Base-by-base conservation (phyloP, 176 grass and related monocot genomes). In the Aegilops sharonensis region DNA sequence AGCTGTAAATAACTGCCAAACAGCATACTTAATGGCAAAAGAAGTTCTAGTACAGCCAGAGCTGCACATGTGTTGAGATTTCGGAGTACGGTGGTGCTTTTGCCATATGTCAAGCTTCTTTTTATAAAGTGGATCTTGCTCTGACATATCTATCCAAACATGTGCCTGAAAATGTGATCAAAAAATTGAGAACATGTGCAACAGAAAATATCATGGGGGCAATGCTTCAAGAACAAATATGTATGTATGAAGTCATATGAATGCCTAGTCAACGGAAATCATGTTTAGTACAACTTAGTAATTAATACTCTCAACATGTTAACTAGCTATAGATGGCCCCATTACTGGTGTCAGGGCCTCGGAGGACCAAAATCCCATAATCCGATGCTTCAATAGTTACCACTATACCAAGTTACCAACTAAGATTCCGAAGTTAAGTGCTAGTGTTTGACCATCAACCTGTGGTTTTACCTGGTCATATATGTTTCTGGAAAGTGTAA, bases 21-120 rank as follows among this genome's bases (percentile, higher is more conserved):
- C 37, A 52, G 79, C 92, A 54, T 92, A 98, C 95, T 95, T 98
- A 77, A 98, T 81, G 36, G 78, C 47, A 83, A 94, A 92, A 82
- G 34, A 83, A 66, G 54, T 25, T 85, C 78, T 72, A 43, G 62
- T 24, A 29, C 35, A 24, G n/a, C 75, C 83, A 35, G 63, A 68
- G 74, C 47, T 77, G 79, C 63, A 77, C 32, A 42, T 68, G 64
- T 76, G 72, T 83, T 70, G 34, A 64, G 43, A 89, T 86, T 76
- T 91, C 70, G 89, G 89, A 78, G 14, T n/a, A 68, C 27, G 50
- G 80, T n/a, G n/a, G n/a, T 93, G 82, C 35, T 83, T 93, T 73
- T 72, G 75, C 79, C 92, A 81, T 85, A 93, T 74, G 61, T 87
- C 75, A 59, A 74, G 36, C 84, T 95, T 98, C 63, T 87, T 75